These are phyloP conservation scores for Aureobasidium sp. DNA, from an alignment of 2,329 filamentous ascomycete genomes.

Conservation along the genomic window DNA sequence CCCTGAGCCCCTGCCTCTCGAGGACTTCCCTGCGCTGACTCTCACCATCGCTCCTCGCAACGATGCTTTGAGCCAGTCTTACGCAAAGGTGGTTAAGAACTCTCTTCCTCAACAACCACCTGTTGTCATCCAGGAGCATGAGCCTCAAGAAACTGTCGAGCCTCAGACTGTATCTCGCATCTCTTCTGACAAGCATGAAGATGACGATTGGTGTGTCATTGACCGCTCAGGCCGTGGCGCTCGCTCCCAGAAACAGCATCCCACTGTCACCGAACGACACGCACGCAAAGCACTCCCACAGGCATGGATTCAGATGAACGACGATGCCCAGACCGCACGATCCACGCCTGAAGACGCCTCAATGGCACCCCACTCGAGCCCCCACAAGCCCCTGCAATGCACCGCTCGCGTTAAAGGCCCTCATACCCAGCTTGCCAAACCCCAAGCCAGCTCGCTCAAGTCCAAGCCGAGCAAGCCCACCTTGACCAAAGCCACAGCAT, in stretches of 20 bases:
- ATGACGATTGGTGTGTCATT: neutral
- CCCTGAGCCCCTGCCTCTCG: neutral
- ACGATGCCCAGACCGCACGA: neutral
- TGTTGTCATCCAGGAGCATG: neutral
- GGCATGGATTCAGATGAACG: constrained; percentile 18
- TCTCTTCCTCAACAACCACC: neutral
- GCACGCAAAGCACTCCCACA: constrained; percentile 21
- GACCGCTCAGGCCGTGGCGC: neutral
- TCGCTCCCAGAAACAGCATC: neutral
- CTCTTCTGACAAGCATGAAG: neutral
- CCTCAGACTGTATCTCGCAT: neutral
- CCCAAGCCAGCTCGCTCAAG: neutral
- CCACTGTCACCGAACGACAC: constrained; percentile 16
- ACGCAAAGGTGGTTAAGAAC: neutral
- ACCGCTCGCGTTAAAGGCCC: neutral
- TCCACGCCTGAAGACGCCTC: neutral
- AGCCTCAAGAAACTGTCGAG: neutral
- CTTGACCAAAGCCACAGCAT: neutral
- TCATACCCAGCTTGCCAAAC: neutral
- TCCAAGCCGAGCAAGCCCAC: constrained; percentile 7
- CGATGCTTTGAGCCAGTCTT: neutral
- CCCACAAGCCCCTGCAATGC: neutral
- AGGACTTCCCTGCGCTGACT: neutral
- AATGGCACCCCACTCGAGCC: neutral
- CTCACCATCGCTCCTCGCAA: neutral